Evolutionary conservation across 2,329 filamentous ascomycete species (phyloP).

Genomic region (Fusarium sp.): DNA sequence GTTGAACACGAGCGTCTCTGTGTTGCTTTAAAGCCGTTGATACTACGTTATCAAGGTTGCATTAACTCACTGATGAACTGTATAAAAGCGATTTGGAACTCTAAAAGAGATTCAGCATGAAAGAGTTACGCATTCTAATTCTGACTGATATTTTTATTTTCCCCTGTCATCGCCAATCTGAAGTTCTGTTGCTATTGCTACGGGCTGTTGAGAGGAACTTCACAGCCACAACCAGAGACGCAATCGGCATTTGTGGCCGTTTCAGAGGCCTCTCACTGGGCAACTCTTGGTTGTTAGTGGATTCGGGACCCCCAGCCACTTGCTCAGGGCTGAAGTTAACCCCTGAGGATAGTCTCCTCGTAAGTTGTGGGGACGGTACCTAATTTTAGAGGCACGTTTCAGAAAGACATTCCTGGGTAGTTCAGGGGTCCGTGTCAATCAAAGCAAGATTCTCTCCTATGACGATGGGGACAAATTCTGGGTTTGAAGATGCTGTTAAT

Average conservation of each 20-base stretch:
- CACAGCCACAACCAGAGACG: slow-evolving; percentile 24
- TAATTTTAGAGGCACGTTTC: slow-evolving; percentile 38
- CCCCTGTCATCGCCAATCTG: slow-evolving; percentile 33
- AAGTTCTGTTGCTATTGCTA: slow-evolving; percentile 9
- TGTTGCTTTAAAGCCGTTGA: background rate
- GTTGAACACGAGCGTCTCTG: slow-evolving; percentile 8
- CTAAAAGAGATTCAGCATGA: background rate
- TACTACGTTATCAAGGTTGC: background rate
- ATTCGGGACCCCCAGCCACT: slow-evolving; percentile 15
- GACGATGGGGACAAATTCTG: background rate
- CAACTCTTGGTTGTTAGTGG: slow-evolving; percentile 14
- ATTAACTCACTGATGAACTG: background rate
- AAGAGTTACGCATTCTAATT: background rate
- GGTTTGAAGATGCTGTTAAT: background rate
- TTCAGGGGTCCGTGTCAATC: slow-evolving; percentile 18
- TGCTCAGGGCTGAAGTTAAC: slow-evolving; percentile 5
- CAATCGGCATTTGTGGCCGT: slow-evolving; percentile 23
- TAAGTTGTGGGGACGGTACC: slow-evolving; percentile 25
- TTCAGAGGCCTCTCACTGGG: slow-evolving; percentile 36
- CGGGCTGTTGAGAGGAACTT: background rate
- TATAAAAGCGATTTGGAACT: background rate
- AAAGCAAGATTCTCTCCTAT: background rate
- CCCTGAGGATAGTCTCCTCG: slow-evolving; percentile 27
- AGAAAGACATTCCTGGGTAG: slow-evolving; percentile 22
- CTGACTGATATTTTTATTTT: background rate